Base-by-base conservation (phyloP, 176 grass and related monocot species). In the Musa troglodytarum region DNA sequence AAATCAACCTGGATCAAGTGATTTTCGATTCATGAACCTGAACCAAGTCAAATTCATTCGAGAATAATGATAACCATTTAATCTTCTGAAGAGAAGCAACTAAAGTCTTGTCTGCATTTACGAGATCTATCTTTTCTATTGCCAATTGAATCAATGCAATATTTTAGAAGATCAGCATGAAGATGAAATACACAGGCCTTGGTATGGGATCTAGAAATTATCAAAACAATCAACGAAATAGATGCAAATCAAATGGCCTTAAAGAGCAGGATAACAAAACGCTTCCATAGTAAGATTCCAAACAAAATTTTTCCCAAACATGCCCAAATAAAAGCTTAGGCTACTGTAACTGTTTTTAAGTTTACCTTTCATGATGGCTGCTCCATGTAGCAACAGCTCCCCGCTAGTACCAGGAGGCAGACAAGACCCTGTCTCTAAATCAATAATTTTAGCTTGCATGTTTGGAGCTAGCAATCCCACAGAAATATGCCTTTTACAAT, bases 401-500 rank as follows among this genome's bases (percentile, higher is more conserved):
- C 93, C 93, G 24, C 82, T 77, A 55, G 51, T 81, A 54, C 88
- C 88, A 64, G 90, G 90, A 81, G 93, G 86, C 80, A 93, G 86
- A 69, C 26, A 88, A 20, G 55, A 76, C 43, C 86, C 83, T 59
- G 74, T 88, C 77, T 88, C 64, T 74, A 81, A 24, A 84, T 97
- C 82, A 80, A 89, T 72, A 63, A 97, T 84, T 77, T 84, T 97
- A 43, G 88, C 93, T 73, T 88, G 78, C 77, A 83, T 90, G 76
- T 93, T 92, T 85, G 93, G 93, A 65, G 93, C 93, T 53, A 97
- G 79, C 69, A 97, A 82, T 73, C 93, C 93, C 76, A 90, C 93
- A 28, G 90, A 97, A 13, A 72, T 76, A 79, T 85, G 84, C 65
- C 86, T 92, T 74, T 63, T 92, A 65, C 78, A 85, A 59, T 86